These are phyloP conservation scores for Retiboletus flavoniger DNA, from an alignment of 1,284 basidiomycete species.

Conservation along the genomic window DNA sequence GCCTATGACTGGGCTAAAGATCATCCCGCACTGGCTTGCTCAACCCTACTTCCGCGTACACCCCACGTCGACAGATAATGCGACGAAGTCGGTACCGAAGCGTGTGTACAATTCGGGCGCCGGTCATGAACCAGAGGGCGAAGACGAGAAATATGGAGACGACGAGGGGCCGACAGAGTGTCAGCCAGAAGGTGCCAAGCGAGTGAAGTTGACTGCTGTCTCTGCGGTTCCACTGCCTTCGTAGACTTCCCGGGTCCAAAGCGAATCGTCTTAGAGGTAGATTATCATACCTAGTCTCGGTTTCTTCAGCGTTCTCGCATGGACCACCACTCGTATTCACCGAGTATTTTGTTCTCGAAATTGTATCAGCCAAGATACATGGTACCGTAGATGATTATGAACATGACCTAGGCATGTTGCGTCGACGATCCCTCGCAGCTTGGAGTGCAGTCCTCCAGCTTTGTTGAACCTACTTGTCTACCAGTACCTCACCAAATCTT, in stretches of 20 bases:
- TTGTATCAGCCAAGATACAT: no score
- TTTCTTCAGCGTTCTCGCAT: no score
- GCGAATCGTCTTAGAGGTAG: neutral
- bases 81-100: slow-evolving; percentile 8
- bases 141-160: neutral
- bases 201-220: slow-evolving; percentile 8
- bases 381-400: no score
- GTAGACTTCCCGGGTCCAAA: neutral
- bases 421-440: no score
- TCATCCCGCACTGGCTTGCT: slow-evolving; percentile 80
- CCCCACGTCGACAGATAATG: neutral
- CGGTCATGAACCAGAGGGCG: neutral
- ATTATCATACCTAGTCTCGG: neutral
- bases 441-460: no score
- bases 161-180: neutral
- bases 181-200: slow-evolving; percentile 13
- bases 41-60: slow-evolving; percentile 54
- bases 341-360: no score
- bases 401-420: no score
- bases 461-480: no score
- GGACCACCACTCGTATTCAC: no score
- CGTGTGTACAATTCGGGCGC: slow-evolving; percentile 1
- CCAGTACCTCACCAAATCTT: no score
- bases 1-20: slow-evolving; percentile 51
- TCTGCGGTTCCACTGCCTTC: neutral